Conservation (phyloP, 2,329 filamentous ascomycete genomes). For the Calonectria pteridis region DNA sequence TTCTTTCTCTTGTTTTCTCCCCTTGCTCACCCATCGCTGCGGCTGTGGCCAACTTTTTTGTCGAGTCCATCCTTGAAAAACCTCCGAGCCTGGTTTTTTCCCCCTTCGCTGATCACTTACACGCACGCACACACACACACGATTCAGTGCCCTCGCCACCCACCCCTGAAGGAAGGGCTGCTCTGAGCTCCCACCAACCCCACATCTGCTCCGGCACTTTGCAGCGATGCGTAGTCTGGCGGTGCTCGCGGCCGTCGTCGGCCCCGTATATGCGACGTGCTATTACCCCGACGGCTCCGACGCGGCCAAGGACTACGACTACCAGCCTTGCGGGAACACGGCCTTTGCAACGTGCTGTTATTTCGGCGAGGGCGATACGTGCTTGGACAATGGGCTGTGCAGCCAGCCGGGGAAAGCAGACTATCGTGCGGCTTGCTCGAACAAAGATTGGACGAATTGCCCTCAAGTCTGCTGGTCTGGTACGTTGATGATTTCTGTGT, state of each 20-base stretch:
- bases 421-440: slow-evolving; percentile 39
- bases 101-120: neutral
- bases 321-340: slow-evolving; percentile 35
- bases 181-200: too few relatives aligned
- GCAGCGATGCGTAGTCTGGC: slow-evolving; percentile 25
- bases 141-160: neutral
- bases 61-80: neutral
- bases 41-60: neutral
- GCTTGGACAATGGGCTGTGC: slow-evolving; percentile 38
- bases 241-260: slow-evolving; percentile 4
- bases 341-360: slow-evolving; percentile 39
- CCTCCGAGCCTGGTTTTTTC: neutral
- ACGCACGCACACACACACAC: too few relatives aligned
- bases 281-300: slow-evolving; percentile 40
- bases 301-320: slow-evolving; percentile 35
- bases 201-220: neutral
- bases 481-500: slow-evolving; percentile 8
- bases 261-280: slow-evolving; percentile 24
- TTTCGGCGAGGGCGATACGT: slow-evolving; percentile 39
- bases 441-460: slow-evolving; percentile 39
- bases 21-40: neutral
- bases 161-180: neutral
- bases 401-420: slow-evolving; percentile 26
- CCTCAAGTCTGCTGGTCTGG: slow-evolving; percentile 37
- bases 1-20: neutral